phyloP scores from a whole-genome alignment of 805 yeast genomes.

The Candida parachauliodes region DNA sequence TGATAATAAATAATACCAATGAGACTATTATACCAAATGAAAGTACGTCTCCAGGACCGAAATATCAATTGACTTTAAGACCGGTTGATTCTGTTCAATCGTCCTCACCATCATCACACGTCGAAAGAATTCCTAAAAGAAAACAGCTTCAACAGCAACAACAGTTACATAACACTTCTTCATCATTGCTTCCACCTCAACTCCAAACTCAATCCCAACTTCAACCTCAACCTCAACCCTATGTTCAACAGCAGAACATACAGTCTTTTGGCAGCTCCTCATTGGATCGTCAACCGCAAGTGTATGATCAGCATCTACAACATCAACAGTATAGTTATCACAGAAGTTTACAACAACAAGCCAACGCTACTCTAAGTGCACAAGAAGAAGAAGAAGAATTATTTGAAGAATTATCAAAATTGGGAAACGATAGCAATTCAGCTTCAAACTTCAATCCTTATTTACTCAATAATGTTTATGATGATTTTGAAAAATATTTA shows the following conservation, averaged over 20 bases:
- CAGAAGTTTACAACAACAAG: conserved; percentile 8
- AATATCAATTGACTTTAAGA: conserved; percentile 7
- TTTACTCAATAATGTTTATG: conserved; percentile 10
- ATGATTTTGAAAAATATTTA: conserved; percentile 11
- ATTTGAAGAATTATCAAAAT: conserved; percentile 9
- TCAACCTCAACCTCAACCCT: neutral
- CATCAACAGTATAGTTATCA: conserved; percentile 7
- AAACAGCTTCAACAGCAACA: conserved; percentile 1
- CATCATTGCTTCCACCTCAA: neutral
- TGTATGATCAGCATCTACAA: conserved; percentile 3
- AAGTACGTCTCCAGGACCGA: conserved; percentile 5
- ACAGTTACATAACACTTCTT: no score
- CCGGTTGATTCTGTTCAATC: conserved; percentile 1
- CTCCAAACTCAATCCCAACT: neutral
- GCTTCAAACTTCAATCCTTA: conserved; percentile 10
- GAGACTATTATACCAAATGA: conserved; percentile 1
- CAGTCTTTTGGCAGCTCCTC: neutral
- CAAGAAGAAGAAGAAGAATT: conserved; percentile 11
- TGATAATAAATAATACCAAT: conserved; percentile 6
- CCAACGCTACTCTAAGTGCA: conserved; percentile 7
- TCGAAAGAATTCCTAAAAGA: neutral
- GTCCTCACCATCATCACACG: neutral
- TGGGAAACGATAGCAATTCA: conserved; percentile 8
- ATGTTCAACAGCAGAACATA: neutral
- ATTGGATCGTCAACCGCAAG: neutral